Evolutionary conservation across 2,329 filamentous ascomycete genomes (phyloP).

Genomic region (Microascus cirrosus): DNA sequence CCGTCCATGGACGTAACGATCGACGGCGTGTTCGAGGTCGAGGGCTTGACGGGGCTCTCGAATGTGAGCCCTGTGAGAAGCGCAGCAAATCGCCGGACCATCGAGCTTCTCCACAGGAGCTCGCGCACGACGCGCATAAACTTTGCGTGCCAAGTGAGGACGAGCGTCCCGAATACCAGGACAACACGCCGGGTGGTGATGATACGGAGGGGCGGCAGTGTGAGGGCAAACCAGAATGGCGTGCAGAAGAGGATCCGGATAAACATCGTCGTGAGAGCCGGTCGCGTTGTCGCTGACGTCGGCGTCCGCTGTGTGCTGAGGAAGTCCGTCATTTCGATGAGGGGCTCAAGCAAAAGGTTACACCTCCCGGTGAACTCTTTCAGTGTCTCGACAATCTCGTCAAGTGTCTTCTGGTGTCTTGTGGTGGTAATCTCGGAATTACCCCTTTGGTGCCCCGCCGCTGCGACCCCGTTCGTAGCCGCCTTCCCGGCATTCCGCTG

Average conservation of each 20-base stretch:
- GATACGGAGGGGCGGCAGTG: constrained; percentile 70
- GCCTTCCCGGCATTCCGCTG: constrained; percentile 13
- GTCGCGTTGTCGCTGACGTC: constrained; percentile 81
- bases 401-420: constrained; percentile 83
- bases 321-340: constrained; percentile 84
- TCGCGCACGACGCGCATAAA: constrained; percentile 76
- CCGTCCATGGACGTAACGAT: background rate
- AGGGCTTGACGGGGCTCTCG: constrained; percentile 31
- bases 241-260: constrained; percentile 80
- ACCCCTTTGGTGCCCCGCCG: constrained; percentile 27
- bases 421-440: constrained; percentile 51
- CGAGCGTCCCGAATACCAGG: constrained; percentile 74
- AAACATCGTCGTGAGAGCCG: constrained; percentile 80
- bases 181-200: constrained; percentile 79
- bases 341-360: constrained; percentile 82
- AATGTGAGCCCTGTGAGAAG: constrained; percentile 75
- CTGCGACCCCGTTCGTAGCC: constrained; percentile 2
- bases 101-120: constrained; percentile 79
- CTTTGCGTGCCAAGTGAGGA: constrained; percentile 85
- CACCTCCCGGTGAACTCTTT: constrained; percentile 85
- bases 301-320: constrained; percentile 82
- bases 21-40: constrained; percentile 9
- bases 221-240: constrained; percentile 76
- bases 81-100: constrained; percentile 56
- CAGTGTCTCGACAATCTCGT: constrained; percentile 92